Conservation (phyloP, 176 grass and related monocot genomes). For the Elaeis guineensis region DNA sequence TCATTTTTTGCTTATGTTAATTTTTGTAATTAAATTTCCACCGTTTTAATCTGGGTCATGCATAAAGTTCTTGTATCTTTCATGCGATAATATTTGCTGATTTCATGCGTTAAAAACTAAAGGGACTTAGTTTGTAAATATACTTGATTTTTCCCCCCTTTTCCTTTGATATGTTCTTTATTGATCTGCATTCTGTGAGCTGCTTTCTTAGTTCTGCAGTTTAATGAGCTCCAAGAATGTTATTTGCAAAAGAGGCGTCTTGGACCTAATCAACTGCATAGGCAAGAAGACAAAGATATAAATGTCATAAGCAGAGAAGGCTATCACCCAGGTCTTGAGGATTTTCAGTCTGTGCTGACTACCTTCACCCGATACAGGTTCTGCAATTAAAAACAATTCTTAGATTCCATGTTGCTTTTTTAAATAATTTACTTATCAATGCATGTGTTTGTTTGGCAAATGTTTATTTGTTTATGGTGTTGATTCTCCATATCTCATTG, state of each 20-base stretch:
- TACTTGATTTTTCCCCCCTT: neutral
- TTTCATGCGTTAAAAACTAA: too few relatives aligned
- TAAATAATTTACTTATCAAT: neutral
- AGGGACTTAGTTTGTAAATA: too few relatives aligned
- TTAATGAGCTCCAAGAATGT: slow-evolving; percentile 96
- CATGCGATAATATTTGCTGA: too few relatives aligned
- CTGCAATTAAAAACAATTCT: slow-evolving; percentile 8
- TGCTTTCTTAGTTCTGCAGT: slow-evolving; percentile 36
- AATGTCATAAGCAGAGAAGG: slow-evolving; percentile 70
- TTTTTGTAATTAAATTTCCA: too few relatives aligned
- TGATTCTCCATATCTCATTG: slow-evolving; percentile 4
- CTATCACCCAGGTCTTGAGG: slow-evolving; percentile 78
- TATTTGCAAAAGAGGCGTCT: slow-evolving; percentile 81
- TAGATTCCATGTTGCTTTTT: too few relatives aligned
- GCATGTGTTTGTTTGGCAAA: neutral
- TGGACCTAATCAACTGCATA: slow-evolving; percentile 34
- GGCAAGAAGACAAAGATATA: slow-evolving; percentile 61
- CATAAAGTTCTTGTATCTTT: too few relatives aligned
- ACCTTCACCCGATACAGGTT: slow-evolving; percentile 98
- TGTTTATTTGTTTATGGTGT: neutral
- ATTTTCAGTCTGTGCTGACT: slow-evolving; percentile 97
- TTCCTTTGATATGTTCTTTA: neutral
- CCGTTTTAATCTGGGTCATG: too few relatives aligned
- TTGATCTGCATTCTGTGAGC: neutral
- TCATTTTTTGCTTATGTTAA: too few relatives aligned